Conservation (phyloP, 2,329 filamentous ascomycete species). For the Hortaea sp. region DNA sequence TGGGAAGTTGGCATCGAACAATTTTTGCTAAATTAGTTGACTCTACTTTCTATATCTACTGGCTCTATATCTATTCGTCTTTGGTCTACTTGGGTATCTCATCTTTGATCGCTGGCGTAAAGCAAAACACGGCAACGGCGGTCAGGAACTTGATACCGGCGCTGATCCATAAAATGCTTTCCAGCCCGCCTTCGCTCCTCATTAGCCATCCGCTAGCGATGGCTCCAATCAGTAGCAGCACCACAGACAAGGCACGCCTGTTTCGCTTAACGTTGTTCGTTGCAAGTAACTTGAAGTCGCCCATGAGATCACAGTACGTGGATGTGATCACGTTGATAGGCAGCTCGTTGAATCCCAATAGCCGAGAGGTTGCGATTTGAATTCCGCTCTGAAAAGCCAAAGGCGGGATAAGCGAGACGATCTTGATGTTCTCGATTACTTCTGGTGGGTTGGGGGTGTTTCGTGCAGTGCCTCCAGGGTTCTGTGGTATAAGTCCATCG, state of each 20-base stretch:
- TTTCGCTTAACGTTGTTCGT: conserved; percentile 43
- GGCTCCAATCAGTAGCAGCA: conserved; percentile 39
- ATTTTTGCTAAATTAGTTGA: too few species aligned
- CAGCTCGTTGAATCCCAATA: conserved; percentile 44
- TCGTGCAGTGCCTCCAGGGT: conserved; percentile 26
- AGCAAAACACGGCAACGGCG: conserved; percentile 20
- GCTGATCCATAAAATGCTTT: conserved; percentile 36
- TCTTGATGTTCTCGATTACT: conserved; percentile 29
- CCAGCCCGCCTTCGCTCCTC: conserved; percentile 32
- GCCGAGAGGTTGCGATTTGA: conserved; percentile 42
- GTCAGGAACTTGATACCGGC: conserved; percentile 37
- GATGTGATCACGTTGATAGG: conserved; percentile 48
- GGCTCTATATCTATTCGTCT: background rate
- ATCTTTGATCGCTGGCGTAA: conserved; percentile 21
- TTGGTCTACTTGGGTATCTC: background rate
- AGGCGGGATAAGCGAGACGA: conserved; percentile 35
- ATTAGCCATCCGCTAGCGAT: conserved; percentile 42
- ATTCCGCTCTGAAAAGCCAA: conserved; percentile 46
- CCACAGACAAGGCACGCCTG: conserved; percentile 35
- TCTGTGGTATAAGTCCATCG: conserved; percentile 33
- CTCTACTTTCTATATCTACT: background rate
- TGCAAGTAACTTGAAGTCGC: conserved; percentile 40
- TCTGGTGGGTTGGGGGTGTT: conserved; percentile 14
- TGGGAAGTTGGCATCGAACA: too few species aligned
- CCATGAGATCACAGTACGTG: conserved; percentile 44